Conservation (phyloP, 495 filamentous ascomycete species). For the Xylaria flabelliformis region DNA sequence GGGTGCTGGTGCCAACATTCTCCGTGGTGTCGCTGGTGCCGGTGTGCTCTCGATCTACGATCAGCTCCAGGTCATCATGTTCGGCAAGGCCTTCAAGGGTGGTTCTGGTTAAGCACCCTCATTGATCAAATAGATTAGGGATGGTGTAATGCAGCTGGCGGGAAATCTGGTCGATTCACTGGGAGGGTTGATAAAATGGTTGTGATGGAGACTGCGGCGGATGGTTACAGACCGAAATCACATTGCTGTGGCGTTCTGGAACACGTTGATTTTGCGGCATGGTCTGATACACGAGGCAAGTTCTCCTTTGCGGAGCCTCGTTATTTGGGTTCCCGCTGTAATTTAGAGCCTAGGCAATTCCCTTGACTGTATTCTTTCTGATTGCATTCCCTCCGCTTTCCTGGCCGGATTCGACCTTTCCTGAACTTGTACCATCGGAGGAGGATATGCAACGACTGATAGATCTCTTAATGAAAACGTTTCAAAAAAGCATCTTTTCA, state of each 20-base stretch:
- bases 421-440: conserved; percentile 24
- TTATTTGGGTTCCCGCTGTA: conserved; percentile 59
- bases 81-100: conserved; percentile 99
- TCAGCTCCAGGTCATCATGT: conserved; percentile 96
- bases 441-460: conserved; percentile 29
- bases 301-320: conserved; percentile 35
- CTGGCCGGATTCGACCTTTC: conserved; percentile 43
- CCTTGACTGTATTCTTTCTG: conserved; percentile 60
- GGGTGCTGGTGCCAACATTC: conserved; percentile 99
- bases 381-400: conserved; percentile 44
- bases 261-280: conserved; percentile 48
- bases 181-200: conserved; percentile 44
- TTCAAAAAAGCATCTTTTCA: conserved; percentile 21
- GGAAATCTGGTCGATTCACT: conserved; percentile 33
- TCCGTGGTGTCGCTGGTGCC: conserved; percentile 99
- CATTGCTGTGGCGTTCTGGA: conserved; percentile 55
- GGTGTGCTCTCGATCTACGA: conserved; percentile 99
- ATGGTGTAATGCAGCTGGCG: conserved; percentile 41
- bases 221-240: conserved; percentile 49
- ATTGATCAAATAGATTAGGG: conserved; percentile 41
- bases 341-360: conserved; percentile 66
- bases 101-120: conserved; percentile 72
- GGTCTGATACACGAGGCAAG: conserved; percentile 36
- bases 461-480: conserved; percentile 45
- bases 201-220: conserved; percentile 42